Base-by-base conservation (phyloP, 1,284 basidiomycete genomes). In the Malassezia psittaci region DNA sequence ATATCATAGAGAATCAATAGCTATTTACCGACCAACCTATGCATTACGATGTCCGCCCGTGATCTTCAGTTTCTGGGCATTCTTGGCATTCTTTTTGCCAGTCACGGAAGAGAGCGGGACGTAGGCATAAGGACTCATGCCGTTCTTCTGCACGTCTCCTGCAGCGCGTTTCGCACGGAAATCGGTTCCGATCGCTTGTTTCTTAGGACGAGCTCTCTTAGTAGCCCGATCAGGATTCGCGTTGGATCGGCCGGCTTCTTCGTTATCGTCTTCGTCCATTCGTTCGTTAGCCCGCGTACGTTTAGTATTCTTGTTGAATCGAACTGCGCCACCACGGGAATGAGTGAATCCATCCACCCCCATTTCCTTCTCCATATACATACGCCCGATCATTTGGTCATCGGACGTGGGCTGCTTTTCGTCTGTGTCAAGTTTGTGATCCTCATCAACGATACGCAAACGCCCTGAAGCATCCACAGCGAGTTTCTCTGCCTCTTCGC, bases 71-170 rank as follows among this genome's bases (percentile, higher is more conserved):
- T 43, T 41, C 24, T 43, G 32, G 7, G 50, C 55, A 5, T 51
- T 18, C 40, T 48, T 44, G 15, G 33, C 50, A 15, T 56, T 56
- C 18, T 63, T 65, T 60, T 73, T 73, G 12, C 64, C 65, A 3
- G 64, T 61, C 1, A 73, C 65, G 42, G 67, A 56, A 35, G 61
- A 60, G 35, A 73, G 59, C 29, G 70, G 68, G 7, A 73, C 69
- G 75, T 96, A 99, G 16, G 89, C 90, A 75, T 89, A 98, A 1
- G 94, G 94, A 69, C 91, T 90, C 48, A 79, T 77, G 48, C 88
- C 77, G 37, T 85, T 85, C 21, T 83, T 81, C 72, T 83, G 87
- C 74, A 96, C 80, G 47, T 74, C 72, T 18, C 72, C 72, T 32
- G 64, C 59, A 24, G 67, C 72, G 19, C 62, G 57, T 42, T 63